Evolutionary conservation across 2,329 filamentous ascomycete genomes (phyloP).

Genomic region (Oidium heveae): DNA sequence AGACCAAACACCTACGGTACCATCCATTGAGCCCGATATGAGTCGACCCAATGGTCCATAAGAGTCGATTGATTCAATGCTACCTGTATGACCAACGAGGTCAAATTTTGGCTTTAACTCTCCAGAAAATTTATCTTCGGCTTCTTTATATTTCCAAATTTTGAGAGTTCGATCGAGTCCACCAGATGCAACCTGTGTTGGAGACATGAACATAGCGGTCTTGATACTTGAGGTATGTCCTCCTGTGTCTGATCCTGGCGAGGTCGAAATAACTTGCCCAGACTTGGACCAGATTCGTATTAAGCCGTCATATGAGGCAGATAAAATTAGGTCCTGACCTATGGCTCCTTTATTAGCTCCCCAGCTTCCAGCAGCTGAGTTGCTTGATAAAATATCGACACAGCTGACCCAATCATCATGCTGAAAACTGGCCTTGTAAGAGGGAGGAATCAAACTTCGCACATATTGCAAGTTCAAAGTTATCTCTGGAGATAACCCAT

Average conservation of each 20-base stretch:
- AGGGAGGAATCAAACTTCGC: conserved; percentile 66
- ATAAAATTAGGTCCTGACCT: conserved; percentile 52
- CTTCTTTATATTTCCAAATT: conserved; percentile 68
- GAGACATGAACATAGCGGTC: conserved; percentile 58
- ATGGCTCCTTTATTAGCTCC: conserved; percentile 22
- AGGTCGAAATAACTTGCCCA: conserved; percentile 61
- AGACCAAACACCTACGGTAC: conserved; percentile 71
- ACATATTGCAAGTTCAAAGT: conserved; percentile 82
- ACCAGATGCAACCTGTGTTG: conserved; percentile 55
- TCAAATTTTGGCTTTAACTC: conserved; percentile 48
- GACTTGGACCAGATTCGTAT: conserved; percentile 76
- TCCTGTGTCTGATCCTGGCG: conserved; percentile 35
- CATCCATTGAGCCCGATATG: conserved; percentile 65
- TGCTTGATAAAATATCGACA: conserved; percentile 54
- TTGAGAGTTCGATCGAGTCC: conserved; percentile 67
- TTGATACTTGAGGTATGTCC: conserved; percentile 60
- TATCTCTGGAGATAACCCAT: conserved; percentile 73
- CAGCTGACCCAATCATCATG: conserved; percentile 93
- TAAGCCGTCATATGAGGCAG: conserved; percentile 78
- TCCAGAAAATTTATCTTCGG: conserved; percentile 27
- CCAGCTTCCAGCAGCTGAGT: conserved; percentile 34
- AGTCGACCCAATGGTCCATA: conserved; percentile 51
- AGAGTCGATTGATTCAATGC: conserved; percentile 49
- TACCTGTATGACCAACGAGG: conserved; percentile 56
- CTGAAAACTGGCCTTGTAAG: conserved; percentile 77